Evolutionary conservation across 768 basidiomycete species (phyloP).

Genomic region (Leccinum disarticulatum): DNA sequence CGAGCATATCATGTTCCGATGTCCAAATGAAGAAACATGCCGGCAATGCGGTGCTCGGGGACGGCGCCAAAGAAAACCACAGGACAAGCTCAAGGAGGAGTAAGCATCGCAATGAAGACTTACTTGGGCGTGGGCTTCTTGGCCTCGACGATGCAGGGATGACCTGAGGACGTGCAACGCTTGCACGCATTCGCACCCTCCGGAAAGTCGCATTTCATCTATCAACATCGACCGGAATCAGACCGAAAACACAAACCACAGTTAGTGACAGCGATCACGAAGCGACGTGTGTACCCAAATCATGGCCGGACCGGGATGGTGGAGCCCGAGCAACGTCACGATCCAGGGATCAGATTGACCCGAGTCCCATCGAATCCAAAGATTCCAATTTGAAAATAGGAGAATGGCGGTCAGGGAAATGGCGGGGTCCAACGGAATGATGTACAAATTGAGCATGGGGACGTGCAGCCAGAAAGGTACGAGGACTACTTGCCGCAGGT

Average conservation of each 20-base stretch:
- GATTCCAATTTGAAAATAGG: conserved; percentile 14
- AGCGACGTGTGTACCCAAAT: neutral
- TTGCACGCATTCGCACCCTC: conserved; percentile 72
- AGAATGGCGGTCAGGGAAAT: conserved; percentile 3
- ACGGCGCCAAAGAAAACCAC: neutral
- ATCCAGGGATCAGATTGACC: conserved; percentile 4
- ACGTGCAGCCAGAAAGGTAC: neutral
- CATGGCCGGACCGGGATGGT: neutral
- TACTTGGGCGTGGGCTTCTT: conserved; percentile 83
- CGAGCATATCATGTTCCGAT: conserved; percentile 31
- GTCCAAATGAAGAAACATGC: conserved; percentile 25
- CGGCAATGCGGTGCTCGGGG: conserved; percentile 27
- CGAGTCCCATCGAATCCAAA: conserved; percentile 3
- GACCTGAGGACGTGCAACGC: conserved; percentile 69
- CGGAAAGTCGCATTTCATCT: conserved; percentile 90
- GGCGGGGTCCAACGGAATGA: conserved; percentile 6
- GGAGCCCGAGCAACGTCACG: conserved; percentile 8
- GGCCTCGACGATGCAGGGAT: conserved; percentile 82
- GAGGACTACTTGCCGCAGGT: conserved; percentile 8
- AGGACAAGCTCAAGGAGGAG: neutral
- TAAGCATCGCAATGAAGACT: conserved; percentile 39
- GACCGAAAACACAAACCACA: conserved; percentile 14
- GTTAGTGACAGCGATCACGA: conserved; percentile 5
- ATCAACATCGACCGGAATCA: conserved; percentile 12
- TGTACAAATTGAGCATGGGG: conserved; percentile 2